Percentiles rank a stretch among this genome's conserved stretches.
Conservation (phyloP, 2,329 filamentous ascomycete species). For the Ophiosphaerella herpotricha region DNA sequence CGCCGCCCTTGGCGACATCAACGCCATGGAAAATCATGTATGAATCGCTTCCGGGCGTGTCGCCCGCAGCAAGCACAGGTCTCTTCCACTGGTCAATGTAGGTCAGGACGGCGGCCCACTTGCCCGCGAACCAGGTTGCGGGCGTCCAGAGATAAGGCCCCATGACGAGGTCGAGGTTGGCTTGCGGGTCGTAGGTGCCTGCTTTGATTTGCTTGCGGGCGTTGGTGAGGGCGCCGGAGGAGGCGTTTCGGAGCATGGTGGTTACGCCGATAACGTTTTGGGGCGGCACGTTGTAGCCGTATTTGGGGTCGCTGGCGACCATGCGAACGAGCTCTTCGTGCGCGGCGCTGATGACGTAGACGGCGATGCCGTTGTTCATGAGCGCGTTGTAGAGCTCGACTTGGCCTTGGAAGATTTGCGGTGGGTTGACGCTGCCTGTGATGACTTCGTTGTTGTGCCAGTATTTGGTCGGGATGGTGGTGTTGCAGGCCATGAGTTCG, state of each 20-base stretch:
- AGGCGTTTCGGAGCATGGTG: slow-evolving; percentile 32
- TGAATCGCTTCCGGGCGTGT: slow-evolving; percentile 37
- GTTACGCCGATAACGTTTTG: slow-evolving; percentile 39
- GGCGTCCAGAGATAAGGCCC: slow-evolving; percentile 37
- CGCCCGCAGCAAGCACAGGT: slow-evolving; percentile 32
- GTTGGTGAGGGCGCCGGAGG: slow-evolving; percentile 32
- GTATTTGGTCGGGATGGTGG: slow-evolving; percentile 27
- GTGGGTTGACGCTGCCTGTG: slow-evolving; percentile 22
- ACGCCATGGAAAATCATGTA: slow-evolving; percentile 41
- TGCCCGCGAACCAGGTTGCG: slow-evolving; percentile 38
- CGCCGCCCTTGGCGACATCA: slow-evolving; percentile 31
- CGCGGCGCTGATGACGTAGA: slow-evolving; percentile 37
- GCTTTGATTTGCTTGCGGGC: slow-evolving; percentile 32
- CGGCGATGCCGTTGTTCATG: slow-evolving; percentile 35
- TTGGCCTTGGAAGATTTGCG: slow-evolving; percentile 32
- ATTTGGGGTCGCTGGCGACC: slow-evolving; percentile 38
- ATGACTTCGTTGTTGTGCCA: slow-evolving; percentile 34
- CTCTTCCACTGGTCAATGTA: slow-evolving; percentile 39
- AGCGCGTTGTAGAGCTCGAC: slow-evolving; percentile 35
- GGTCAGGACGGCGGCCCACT: slow-evolving; percentile 37
- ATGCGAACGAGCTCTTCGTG: slow-evolving; percentile 40
- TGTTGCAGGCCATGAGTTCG: slow-evolving; percentile 34
- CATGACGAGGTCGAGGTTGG: slow-evolving; percentile 31
- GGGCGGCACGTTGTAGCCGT: slow-evolving; percentile 37
- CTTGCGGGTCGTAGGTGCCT: slow-evolving; percentile 29